Base-by-base conservation (phyloP, 192 early-diverging fungal genomes). In the Phlyctochytrium arcticum region DNA sequence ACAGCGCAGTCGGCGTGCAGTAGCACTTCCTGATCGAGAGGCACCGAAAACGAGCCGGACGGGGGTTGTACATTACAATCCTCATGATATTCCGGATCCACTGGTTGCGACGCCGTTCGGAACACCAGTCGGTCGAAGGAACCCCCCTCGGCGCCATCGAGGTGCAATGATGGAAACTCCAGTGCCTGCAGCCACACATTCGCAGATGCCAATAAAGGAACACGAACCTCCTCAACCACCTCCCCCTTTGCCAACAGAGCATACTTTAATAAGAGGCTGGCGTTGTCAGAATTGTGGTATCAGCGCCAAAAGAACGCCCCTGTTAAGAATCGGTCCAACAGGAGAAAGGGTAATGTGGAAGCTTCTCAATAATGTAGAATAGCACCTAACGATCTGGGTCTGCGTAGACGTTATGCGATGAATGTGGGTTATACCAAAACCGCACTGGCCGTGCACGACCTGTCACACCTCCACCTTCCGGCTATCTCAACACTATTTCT, bases 11-110 rank as follows among this genome's bases (percentile, higher is more conserved):
- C 56, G 87, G 77, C 36, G 71, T 23, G 46, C 68, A 32, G 75
- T 87, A 27, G 76, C 80, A 23, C 62, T 89, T 19, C 88, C 89
- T 4, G 89, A 90, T 71, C 71, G 87, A 19, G 89, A 90, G 53
- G 74, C 78, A 1, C 67, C 77, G 27, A 89, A 88, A 65, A 89
- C 88, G 24, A 88, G 81, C 19, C 60, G 82, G 26, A 83, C 74
- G 0, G 83, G 72, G 29, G 53, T 54, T 1, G 42, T 53, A 44
- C 10, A 27, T 3, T 58, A 58, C 21, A 58, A 58, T 36, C 57
- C 57, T 1, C n/a, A 19, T 5, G 57, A 58, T 0, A 1, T 37
- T 5, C 10, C 10, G 19, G 57, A 58, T 58, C 57, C 57, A 36
- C 57, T 58, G 6, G 57, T 36, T 4, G 19, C 57, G 5, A 5